A percentile compares a stretch with the other conserved stretches of the same genome.
Conservation (phyloP, 768 basidiomycete species). For the Hydnum rufescens region DNA sequence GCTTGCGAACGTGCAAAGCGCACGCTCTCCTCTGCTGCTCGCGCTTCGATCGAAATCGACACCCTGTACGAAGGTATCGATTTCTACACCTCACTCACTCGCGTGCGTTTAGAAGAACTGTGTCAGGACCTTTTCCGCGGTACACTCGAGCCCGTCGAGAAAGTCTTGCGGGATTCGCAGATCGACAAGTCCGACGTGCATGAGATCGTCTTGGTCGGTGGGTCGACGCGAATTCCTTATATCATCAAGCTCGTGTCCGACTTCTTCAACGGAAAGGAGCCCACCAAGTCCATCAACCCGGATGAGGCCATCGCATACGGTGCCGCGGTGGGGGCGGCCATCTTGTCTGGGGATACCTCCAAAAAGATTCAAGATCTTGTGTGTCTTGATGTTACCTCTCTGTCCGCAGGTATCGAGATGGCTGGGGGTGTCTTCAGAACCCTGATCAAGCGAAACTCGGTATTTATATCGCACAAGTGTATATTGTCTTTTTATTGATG, state of each 20-base stretch:
- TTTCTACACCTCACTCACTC: slow-evolving; percentile 36
- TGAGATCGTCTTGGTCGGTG: slow-evolving; percentile 31
- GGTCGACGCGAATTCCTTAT: slow-evolving; percentile 31
- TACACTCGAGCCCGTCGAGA: slow-evolving; percentile 30
- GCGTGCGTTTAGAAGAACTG: slow-evolving; percentile 30
- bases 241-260: slow-evolving; percentile 45
- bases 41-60: slow-evolving; percentile 35
- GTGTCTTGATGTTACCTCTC: slow-evolving; percentile 35
- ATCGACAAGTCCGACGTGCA: slow-evolving; percentile 29
- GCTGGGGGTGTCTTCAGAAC: slow-evolving; percentile 97
- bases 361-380: slow-evolving; percentile 29
- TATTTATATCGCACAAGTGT: too few relatives aligned
- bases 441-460: slow-evolving; percentile 92
- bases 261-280: slow-evolving; percentile 47
- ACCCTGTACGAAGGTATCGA: slow-evolving; percentile 34
- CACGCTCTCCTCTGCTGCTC: slow-evolving; percentile 30
- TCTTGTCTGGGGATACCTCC: slow-evolving; percentile 29
- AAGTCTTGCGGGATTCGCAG: slow-evolving; percentile 33
- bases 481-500: too few relatives aligned
- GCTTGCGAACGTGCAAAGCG: slow-evolving; percentile 33
- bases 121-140: slow-evolving; percentile 27
- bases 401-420: slow-evolving; percentile 73
- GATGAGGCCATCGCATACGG: slow-evolving; percentile 28
- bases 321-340: slow-evolving; percentile 30
- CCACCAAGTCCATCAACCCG: slow-evolving; percentile 45